Evolutionary conservation across 305 asterid species (phyloP).

Genomic region (Striga hermonthica): DNA sequence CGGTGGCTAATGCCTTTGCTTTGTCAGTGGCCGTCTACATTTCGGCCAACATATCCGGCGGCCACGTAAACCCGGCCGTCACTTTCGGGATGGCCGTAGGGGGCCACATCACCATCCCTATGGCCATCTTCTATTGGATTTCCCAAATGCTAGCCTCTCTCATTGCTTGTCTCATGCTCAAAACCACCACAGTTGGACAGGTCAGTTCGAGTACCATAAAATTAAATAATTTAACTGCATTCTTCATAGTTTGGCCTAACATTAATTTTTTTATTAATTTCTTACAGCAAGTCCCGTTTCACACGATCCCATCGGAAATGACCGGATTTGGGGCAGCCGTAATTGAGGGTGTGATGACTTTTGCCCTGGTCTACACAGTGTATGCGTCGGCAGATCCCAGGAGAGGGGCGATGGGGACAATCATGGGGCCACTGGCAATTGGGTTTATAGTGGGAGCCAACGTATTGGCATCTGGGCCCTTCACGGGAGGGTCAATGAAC

Average conservation of each 20-base stretch:
- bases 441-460: slow-evolving; percentile 76
- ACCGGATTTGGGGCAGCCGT: slow-evolving; percentile 80
- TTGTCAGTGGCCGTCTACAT: slow-evolving; percentile 59
- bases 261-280: neutral
- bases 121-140: slow-evolving; percentile 67
- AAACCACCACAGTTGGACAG: slow-evolving; percentile 49
- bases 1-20: slow-evolving; percentile 61
- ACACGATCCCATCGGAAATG: slow-evolving; percentile 58
- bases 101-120: slow-evolving; percentile 63
- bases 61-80: slow-evolving; percentile 88
- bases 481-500: slow-evolving; percentile 89
- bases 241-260: too few species aligned
- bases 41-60: slow-evolving; percentile 66
- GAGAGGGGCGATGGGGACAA: slow-evolving; percentile 44
- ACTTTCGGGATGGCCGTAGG: slow-evolving; percentile 83
- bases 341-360: slow-evolving; percentile 74
- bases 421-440: slow-evolving; percentile 58
- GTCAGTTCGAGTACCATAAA: slow-evolving; percentile 24
- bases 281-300: slow-evolving; percentile 48
- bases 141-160: slow-evolving; percentile 72
- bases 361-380: slow-evolving; percentile 64
- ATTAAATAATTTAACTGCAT: too few species aligned
- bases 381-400: slow-evolving; percentile 63
- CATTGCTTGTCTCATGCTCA: slow-evolving; percentile 65
- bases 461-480: slow-evolving; percentile 67